phyloP scores from a whole-genome alignment of 441 rosid species.

The Populus tomentosa region DNA sequence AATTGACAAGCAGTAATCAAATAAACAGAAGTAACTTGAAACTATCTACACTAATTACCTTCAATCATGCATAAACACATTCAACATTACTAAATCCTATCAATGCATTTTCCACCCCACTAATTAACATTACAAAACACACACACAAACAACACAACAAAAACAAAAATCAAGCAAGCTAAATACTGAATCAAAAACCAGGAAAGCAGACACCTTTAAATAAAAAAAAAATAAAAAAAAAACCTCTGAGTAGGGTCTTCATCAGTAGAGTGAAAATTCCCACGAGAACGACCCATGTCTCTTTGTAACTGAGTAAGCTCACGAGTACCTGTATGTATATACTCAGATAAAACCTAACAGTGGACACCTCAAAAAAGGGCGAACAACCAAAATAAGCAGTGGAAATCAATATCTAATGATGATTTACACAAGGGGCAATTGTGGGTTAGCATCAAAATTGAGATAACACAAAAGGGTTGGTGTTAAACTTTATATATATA shows the following conservation, averaged over 20 bases:
- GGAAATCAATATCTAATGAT: neutral
- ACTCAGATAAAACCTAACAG: neutral
- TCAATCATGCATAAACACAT: neutral
- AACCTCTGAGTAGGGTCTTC: constrained; percentile 58
- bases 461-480: neutral
- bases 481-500: too few species aligned
- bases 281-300: constrained; percentile 92
- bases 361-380: neutral
- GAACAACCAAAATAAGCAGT: neutral
- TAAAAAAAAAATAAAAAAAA: constrained; percentile 20
- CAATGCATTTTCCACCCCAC: neutral
- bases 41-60: neutral
- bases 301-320: constrained; percentile 9
- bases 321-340: neutral
- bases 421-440: neutral
- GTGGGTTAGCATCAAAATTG: neutral
- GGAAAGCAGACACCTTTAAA: neutral
- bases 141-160: neutral
- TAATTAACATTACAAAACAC: neutral
- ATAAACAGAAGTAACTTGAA: neutral
- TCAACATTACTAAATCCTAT: neutral
- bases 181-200: neutral
- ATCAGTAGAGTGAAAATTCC: constrained; percentile 70
- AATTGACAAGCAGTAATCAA: neutral
- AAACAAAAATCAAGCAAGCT: neutral